Evolutionary conservation across 1,284 basidiomycete species (phyloP), one percentile per base, ranked within the genome.

Genomic region (Ganoderma leucocontextum): DNA sequence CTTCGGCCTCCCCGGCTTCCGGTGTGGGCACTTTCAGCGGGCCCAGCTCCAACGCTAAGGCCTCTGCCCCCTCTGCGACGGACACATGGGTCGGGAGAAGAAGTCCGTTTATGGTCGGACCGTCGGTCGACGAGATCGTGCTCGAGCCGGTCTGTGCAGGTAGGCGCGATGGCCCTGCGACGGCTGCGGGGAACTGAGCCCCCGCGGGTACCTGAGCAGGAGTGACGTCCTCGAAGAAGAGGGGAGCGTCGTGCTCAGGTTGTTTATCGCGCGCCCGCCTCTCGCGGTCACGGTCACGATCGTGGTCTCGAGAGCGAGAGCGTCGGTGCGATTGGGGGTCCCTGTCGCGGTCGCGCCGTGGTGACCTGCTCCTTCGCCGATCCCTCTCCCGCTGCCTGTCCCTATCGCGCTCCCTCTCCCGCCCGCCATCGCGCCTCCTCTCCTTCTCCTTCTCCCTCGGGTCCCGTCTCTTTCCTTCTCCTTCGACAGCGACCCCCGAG

Each of bases 71-170:
- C 38, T 39, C 58, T 29, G 87, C 78, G 1, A 93, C 80, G 12
- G 84, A 84, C 29, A 93, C 92, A 79, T 93, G 91, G 0, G 86
- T 78, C 0, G 91, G 91, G 12, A 92, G 80, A 33, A 91, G 78
- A 22, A 92, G 77, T 60, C 78, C 78, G 29, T 67, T 38, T 4
- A 62, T 61, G 33, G 73, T 71, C 36, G 71, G 69, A 12, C 60
- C 39, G 22, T 57, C 68, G 9, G 59, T 19, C 6, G 47, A 17
- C 1, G 44, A 44, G 36, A 35, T 9, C 2, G 57, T 39, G 22
- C 35, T 68, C 42, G 61, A n/a, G 35, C 33, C 63, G 4, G 55
- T 42, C 33, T 61, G 60, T 0, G 29, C 12, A 9, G 53, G n/a
- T 0, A 41, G 49, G 2, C 36, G 65, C 15, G 68, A 68, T 1